phyloP scores from a whole-genome alignment of 148 eudicot genomes.

The Gaultheria prostrata region DNA sequence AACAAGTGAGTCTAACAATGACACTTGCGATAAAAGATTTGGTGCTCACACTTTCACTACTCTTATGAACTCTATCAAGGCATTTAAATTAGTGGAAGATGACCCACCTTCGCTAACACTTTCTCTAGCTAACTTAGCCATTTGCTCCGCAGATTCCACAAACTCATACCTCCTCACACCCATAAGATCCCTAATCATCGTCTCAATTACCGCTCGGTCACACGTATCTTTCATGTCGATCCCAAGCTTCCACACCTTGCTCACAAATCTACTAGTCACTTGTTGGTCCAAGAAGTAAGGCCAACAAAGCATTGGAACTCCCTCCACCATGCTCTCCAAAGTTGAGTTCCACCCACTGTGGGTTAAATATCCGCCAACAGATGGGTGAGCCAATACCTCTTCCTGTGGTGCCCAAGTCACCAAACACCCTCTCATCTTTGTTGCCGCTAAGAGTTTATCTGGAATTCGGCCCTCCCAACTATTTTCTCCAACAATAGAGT shows the following conservation, averaged over 20 bases:
- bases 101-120: conserved; percentile 35
- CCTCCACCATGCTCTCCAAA: conserved; percentile 34
- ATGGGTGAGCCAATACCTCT: conserved; percentile 31
- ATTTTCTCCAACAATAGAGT: conserved; percentile 3
- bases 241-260: conserved; percentile 39
- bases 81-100: conserved; percentile 28
- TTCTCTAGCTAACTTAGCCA: conserved; percentile 21
- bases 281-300: conserved; percentile 37
- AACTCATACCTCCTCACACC: conserved; percentile 28
- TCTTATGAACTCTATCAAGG: conserved; percentile 37
- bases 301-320: conserved; percentile 46
- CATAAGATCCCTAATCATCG: conserved; percentile 29
- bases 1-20: too few relatives aligned
- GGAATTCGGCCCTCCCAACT: neutral
- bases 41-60: neutral
- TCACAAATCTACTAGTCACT: conserved; percentile 37
- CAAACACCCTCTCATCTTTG: conserved; percentile 25
- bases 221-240: conserved; percentile 38
- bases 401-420: conserved; percentile 43
- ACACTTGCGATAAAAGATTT: too few relatives aligned
- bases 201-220: conserved; percentile 29
- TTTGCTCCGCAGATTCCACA: conserved; percentile 15
- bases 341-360: conserved; percentile 53
- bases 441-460: conserved; percentile 14
- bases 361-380: conserved; percentile 37